Percentiles rank a stretch among this genome's conserved stretches.
phyloP scores from a whole-genome alignment of 352 stramenopile genomes.

The Globisporangium sylvaticum region DNA sequence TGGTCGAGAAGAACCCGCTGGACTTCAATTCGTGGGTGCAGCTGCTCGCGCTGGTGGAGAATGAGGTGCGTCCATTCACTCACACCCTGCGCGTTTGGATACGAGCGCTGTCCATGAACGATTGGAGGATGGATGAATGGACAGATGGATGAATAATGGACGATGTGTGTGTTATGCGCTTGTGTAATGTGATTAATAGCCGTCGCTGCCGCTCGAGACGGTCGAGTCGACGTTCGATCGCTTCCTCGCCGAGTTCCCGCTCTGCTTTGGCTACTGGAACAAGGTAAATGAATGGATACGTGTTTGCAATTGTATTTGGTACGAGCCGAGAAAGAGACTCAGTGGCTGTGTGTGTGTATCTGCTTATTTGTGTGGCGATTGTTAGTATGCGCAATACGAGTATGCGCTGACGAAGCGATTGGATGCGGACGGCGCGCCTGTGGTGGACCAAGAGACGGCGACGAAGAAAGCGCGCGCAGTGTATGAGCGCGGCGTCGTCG shows the following conservation, averaged over 20 bases:
- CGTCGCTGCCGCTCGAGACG: slow-evolving; percentile 37
- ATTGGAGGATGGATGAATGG: not conserved
- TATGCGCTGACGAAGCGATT: slow-evolving; percentile 31
- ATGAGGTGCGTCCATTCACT: slow-evolving; percentile 31
- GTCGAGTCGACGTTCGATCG: slow-evolving; percentile 66
- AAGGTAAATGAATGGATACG: slow-evolving; percentile 36
- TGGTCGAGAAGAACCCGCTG: slow-evolving; percentile 62
- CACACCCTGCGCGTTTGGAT: not conserved
- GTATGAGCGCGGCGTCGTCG: slow-evolving; percentile 66
- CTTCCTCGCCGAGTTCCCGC: slow-evolving; percentile 70
- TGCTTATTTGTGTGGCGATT: not conserved
- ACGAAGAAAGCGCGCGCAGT: slow-evolving; percentile 44
- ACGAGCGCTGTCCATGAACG: not conserved
- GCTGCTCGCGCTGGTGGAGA: slow-evolving; percentile 65
- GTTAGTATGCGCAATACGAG: slow-evolving; percentile 72
- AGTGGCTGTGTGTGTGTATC: not conserved
- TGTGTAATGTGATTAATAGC: slow-evolving; percentile 16
- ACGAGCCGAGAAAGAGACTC: not conserved
- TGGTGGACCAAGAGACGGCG: slow-evolving; percentile 41
- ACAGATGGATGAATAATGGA: not conserved
- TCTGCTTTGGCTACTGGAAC: slow-evolving; percentile 87
- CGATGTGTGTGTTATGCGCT: not conserved
- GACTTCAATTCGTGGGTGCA: slow-evolving; percentile 82
- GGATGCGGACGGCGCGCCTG: slow-evolving; percentile 32
- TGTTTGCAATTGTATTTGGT: not conserved